Evolutionary conservation across 768 basidiomycete species (phyloP).

Genomic region (Boletus rubescentipes): DNA sequence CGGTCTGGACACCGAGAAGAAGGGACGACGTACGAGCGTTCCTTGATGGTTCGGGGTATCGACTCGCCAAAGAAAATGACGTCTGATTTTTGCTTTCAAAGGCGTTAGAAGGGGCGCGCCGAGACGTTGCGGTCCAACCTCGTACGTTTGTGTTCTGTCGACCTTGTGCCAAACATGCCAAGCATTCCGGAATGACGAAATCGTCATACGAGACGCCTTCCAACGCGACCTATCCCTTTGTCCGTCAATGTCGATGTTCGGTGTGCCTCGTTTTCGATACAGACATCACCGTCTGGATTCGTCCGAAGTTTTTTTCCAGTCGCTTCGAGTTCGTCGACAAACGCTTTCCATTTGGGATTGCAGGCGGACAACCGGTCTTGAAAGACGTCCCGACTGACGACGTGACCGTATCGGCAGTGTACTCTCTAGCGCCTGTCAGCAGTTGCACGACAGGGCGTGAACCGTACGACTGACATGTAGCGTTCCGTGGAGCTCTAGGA

Average conservation of each 20-base stretch:
- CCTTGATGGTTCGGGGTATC: slow-evolving; percentile 61
- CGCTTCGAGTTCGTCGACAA: slow-evolving; percentile 60
- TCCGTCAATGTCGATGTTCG: background rate
- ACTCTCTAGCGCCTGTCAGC: slow-evolving; percentile 49
- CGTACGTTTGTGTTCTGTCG: slow-evolving; percentile 59
- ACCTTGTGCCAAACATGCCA: slow-evolving; percentile 58
- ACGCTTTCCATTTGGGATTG: slow-evolving; percentile 80
- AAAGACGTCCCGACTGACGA: slow-evolving; percentile 62
- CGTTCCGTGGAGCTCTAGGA: slow-evolving; percentile 88
- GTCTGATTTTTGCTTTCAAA: slow-evolving; percentile 67
- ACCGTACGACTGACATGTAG: slow-evolving; percentile 58
- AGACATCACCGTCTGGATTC: slow-evolving; percentile 92
- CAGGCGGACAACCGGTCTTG: slow-evolving; percentile 68
- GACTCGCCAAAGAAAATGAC: slow-evolving; percentile 92
- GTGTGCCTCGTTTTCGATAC: slow-evolving; percentile 21
- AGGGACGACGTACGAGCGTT: slow-evolving; percentile 59
- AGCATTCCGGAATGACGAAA: slow-evolving; percentile 80
- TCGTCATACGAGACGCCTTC: slow-evolving; percentile 74
- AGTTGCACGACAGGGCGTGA: background rate
- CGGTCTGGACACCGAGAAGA: background rate
- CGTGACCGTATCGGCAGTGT: slow-evolving; percentile 73
- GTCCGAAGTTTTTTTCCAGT: slow-evolving; percentile 65
- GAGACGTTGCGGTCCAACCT: slow-evolving; percentile 9
- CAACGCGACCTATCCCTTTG: slow-evolving; percentile 61
- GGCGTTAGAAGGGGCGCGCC: slow-evolving; percentile 21